Conservation (phyloP, 2,329 filamentous ascomycete species). For the Colletotrichum lindemuthianum region DNA sequence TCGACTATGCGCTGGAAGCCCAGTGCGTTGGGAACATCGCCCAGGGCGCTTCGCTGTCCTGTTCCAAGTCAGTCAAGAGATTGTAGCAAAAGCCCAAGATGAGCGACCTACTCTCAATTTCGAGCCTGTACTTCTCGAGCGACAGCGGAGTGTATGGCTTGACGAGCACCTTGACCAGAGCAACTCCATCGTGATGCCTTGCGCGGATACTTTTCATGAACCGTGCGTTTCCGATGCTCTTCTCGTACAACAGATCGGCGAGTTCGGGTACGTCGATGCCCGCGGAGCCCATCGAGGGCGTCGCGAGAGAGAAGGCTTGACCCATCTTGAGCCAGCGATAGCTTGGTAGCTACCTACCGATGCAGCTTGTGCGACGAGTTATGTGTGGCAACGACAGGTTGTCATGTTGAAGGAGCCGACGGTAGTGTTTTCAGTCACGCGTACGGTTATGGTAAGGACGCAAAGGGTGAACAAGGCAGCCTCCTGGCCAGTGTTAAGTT, state of each 20-base stretch:
- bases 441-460: too few relatives aligned
- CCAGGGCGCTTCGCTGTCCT: constrained; percentile 83
- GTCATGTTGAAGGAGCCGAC: constrained; percentile 25
- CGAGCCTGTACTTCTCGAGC: constrained; percentile 80
- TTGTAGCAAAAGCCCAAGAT: neutral
- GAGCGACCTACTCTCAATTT: constrained; percentile 71
- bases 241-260: constrained; percentile 89
- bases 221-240: constrained; percentile 87
- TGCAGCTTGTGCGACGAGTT: constrained; percentile 30
- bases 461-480: too few relatives aligned
- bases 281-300: constrained; percentile 88
- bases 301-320: constrained; percentile 94
- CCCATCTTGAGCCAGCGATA: constrained; percentile 71
- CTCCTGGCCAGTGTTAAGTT: neutral
- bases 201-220: constrained; percentile 98
- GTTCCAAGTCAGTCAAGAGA: constrained; percentile 30
- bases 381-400: constrained; percentile 8
- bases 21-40: constrained; percentile 89
- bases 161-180: constrained; percentile 93
- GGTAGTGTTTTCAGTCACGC: too few relatives aligned
- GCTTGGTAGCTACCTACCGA: constrained; percentile 5
- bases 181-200: constrained; percentile 87
- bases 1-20: constrained; percentile 92
- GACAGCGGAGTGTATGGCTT: constrained; percentile 89
- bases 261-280: constrained; percentile 95